phyloP scores from a whole-genome alignment of 1,139 yeast species.

The Hyphopichia buzzinii region DNA sequence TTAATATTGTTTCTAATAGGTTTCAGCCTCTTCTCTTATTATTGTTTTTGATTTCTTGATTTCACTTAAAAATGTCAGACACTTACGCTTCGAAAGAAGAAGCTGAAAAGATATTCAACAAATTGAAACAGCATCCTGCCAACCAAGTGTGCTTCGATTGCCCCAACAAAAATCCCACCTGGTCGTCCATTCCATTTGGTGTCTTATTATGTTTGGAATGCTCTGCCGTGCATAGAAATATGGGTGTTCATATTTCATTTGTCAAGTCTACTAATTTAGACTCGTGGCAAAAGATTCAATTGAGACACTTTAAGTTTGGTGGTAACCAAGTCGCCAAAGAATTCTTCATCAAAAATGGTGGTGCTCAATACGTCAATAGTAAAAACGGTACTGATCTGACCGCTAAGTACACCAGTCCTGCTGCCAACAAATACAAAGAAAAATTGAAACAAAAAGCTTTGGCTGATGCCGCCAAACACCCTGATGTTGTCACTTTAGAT shows the following conservation, averaged over 20 bases:
- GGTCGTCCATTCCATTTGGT: conserved; percentile 53
- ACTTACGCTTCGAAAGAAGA: conserved; percentile 63
- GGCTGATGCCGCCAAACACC: conserved; percentile 66
- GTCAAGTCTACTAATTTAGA: conserved; percentile 92
- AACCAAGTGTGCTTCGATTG: conserved; percentile 79
- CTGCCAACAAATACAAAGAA: conserved; percentile 76
- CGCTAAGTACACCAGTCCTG: conserved; percentile 75
- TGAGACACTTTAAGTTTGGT: conserved; percentile 88
- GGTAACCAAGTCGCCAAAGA: conserved; percentile 88
- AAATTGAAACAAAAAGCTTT: conserved; percentile 69
- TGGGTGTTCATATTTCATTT: conserved; percentile 50
- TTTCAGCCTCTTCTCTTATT: neutral
- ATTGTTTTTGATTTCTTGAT: neutral
- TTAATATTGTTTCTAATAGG: no score
- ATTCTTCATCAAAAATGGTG: conserved; percentile 81
- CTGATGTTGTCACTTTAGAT: conserved; percentile 61
- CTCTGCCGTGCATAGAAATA: conserved; percentile 48
- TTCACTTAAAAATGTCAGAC: conserved; percentile 38
- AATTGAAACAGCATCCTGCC: conserved; percentile 63
- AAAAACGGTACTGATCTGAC: conserved; percentile 59
- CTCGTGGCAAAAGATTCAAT: conserved; percentile 82
- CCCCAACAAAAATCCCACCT: conserved; percentile 49
- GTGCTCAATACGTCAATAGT: conserved; percentile 56
- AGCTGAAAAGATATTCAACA: conserved; percentile 55
- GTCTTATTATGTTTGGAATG: conserved; percentile 48